Evolutionary conservation across 1,139 yeast species (phyloP).

Genomic region (Magnusiomyces magnusii): DNA sequence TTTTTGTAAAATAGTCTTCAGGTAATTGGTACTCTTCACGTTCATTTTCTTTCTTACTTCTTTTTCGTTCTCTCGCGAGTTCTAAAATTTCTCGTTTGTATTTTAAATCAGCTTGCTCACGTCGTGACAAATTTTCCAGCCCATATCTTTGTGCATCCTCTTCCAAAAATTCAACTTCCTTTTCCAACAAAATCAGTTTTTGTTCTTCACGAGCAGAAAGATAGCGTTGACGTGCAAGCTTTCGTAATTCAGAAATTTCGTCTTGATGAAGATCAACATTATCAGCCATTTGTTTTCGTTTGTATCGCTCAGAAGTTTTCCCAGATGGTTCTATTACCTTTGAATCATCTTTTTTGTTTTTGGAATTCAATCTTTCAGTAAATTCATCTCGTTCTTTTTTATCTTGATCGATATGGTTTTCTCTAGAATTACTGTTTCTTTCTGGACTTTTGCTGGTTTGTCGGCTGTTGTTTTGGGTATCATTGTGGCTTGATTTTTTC

Average conservation of each 20-base stretch:
- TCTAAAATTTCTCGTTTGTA: constrained; percentile 43
- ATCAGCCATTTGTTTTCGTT: constrained; percentile 20
- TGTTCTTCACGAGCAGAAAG: constrained; percentile 43
- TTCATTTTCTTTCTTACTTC: constrained; percentile 27
- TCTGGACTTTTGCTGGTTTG: background rate
- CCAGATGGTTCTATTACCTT: constrained; percentile 12
- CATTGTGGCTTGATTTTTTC: constrained; percentile 8
- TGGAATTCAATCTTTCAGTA: constrained; percentile 25
- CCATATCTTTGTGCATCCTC: constrained; percentile 42
- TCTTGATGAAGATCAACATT: constrained; percentile 22
- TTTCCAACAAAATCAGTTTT: constrained; percentile 38
- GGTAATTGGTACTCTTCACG: constrained; percentile 45
- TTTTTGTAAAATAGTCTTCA: constrained; percentile 45
- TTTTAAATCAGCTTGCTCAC: constrained; percentile 47
- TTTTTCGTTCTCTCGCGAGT: constrained; percentile 39
- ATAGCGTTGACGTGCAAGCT: constrained; percentile 44
- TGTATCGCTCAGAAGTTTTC: constrained; percentile 12
- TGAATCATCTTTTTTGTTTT: constrained; percentile 19
- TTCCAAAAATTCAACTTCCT: constrained; percentile 45
- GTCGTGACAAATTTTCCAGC: constrained; percentile 41
- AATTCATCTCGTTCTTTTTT: constrained; percentile 30
- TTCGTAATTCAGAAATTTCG: constrained; percentile 34
- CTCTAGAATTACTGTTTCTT: background rate
- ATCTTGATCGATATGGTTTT: constrained; percentile 22
- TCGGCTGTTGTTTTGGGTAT: background rate